Evolutionary conservation across 345 rosid genomes (phyloP).

Genomic region (Ceriops tagal): DNA sequence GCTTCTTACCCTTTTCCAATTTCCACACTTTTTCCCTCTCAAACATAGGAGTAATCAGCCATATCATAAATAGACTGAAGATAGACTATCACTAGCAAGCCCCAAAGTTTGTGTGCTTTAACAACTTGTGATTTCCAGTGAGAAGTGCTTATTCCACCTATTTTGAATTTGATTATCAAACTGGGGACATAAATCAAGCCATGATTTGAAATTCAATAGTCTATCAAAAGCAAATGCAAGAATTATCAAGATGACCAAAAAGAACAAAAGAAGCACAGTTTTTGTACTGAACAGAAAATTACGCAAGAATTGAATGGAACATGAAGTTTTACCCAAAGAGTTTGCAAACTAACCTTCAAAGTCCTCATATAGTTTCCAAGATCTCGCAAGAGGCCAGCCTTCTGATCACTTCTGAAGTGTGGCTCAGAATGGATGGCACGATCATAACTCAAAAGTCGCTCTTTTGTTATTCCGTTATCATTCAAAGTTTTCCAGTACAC

Average conservation of each 20-base stretch:
- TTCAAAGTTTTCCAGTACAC: conserved; percentile 96
- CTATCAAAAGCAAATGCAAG: background rate
- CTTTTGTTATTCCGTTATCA: conserved; percentile 89
- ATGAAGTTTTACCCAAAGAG: conserved; percentile 13
- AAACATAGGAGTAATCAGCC: background rate
- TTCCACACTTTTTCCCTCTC: no score
- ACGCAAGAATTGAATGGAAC: conserved; percentile 1
- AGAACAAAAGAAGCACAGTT: conserved; percentile 7
- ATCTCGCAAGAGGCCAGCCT: conserved; percentile 81
- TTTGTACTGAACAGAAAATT: background rate
- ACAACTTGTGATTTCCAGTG: background rate
- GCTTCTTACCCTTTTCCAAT: no score
- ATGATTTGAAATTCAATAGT: background rate
- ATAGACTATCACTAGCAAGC: background rate
- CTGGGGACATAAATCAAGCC: background rate
- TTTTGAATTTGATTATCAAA: no score
- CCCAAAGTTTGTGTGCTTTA: background rate
- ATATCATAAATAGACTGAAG: background rate
- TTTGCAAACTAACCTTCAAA: conserved; percentile 63
- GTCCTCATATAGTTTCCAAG: conserved; percentile 95
- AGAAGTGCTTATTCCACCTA: background rate
- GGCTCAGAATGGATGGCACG: conserved; percentile 93
- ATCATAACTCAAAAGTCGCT: conserved; percentile 92
- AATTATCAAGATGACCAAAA: conserved; percentile 3
- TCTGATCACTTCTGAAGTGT: conserved; percentile 70